Percentiles rank a stretch among this genome's conserved stretches.
Evolutionary conservation across 139 green algal species (phyloP).

Genomic region (Coelastrella sp.): DNA sequence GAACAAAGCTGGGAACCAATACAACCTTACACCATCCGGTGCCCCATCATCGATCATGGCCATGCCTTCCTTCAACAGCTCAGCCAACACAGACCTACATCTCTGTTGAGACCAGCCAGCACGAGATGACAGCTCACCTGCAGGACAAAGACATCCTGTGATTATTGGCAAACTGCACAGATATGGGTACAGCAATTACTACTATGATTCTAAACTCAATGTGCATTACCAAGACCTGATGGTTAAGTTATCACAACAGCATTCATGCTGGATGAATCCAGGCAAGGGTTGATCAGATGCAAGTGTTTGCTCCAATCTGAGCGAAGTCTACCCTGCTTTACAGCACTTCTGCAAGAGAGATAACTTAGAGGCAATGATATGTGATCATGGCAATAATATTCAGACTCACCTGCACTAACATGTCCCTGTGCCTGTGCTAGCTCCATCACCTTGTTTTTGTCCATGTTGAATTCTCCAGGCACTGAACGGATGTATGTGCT

Average conservation of each 20-base stretch:
- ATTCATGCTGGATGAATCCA: too few species aligned
- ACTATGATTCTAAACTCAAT: too few species aligned
- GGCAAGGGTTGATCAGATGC: too few species aligned
- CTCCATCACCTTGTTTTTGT: constrained; percentile 82
- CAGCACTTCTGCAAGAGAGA: too few species aligned
- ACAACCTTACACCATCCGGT: constrained; percentile 64
- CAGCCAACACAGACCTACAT: constrained; percentile 45
- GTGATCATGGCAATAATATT: background rate
- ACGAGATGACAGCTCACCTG: constrained; percentile 20
- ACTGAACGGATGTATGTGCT: constrained; percentile 76
- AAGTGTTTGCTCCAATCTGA: too few species aligned
- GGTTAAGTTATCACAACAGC: too few species aligned
- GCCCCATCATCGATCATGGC: constrained; percentile 78
- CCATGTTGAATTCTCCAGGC: constrained; percentile 87
- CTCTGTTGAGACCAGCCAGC: constrained; percentile 45
- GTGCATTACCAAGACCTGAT: too few species aligned
- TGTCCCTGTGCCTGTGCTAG: constrained; percentile 65
- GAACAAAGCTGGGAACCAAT: constrained; percentile 81
- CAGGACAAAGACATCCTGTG: background rate
- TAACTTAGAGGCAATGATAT: too few species aligned
- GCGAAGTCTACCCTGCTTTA: too few species aligned
- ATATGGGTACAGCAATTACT: too few species aligned
- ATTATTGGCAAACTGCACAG: too few species aligned
- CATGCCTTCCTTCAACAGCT: constrained; percentile 74
- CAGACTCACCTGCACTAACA: constrained; percentile 26